Base-by-base conservation (phyloP, 1,284 basidiomycete species). In the Laetiporus sulphureus region DNA sequence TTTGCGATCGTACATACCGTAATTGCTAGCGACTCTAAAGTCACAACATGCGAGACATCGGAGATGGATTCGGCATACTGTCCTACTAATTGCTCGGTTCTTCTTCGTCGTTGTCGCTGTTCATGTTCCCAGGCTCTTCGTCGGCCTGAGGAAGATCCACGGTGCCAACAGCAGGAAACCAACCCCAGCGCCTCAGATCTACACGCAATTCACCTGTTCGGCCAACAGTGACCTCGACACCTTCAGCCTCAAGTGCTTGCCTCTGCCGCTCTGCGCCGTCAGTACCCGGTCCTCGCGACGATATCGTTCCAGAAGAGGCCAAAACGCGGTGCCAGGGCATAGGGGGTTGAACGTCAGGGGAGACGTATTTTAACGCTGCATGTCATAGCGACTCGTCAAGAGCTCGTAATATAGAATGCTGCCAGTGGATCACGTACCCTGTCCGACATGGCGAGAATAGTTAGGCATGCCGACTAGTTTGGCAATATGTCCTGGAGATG, bases 361-460 rank as follows among this genome's bases (percentile, higher is more conserved):
- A 71, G 2, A 88, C 59, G 50, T 79, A 83, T 53, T 88, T 89
- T 40, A 90, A 68, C 13, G 85, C 85, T 77, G 46, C 38, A 10
- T 4, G 23, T 10, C 29, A 37, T 27, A 35, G 34, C 15, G 6
- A n/a, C n/a, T 33, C 33, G 38, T 36, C 6, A 31, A 29, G 16
- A 31, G 12, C 19, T n/a, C 15, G 32, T 24, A 21, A 15, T 34
- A 24, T n/a, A 27, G 18, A 19, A 10, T 21, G 10, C 51, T 24
- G n/a, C n/a, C n/a, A n/a, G n/a, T n/a, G n/a, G 11, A 29, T 7
- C 5, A 18, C 69, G 45, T 48, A 87, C 90, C 82, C 75, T 91
- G 86, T 1, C 90, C 90, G 25, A 92, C 89, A 55, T 90, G 88
- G 46, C 89, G 71, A 1, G 90, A 79, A 64, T 92, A 79, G 16